A percentile compares a stretch with the other conserved stretches of the same genome.
These are phyloP conservation scores for Aureobasidium sp. DNA, from an alignment of 2,329 filamentous ascomycete species.

Conservation along the genomic window DNA sequence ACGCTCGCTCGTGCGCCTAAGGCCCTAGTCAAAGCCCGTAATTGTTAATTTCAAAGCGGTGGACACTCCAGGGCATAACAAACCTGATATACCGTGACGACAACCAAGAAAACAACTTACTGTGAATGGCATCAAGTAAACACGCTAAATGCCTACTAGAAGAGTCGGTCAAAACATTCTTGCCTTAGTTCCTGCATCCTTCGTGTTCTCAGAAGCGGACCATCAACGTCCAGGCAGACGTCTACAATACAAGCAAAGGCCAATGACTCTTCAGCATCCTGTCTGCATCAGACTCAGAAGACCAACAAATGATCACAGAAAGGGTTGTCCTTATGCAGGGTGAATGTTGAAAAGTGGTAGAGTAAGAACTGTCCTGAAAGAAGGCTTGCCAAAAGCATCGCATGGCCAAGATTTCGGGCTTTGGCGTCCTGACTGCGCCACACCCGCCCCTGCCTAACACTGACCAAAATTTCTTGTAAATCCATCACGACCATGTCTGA, in stretches of 20 bases:
- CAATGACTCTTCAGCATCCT: background rate
- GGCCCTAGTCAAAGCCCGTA: constrained; percentile 5
- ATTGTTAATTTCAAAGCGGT: constrained; percentile 11
- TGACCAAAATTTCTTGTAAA: background rate
- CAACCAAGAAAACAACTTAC: background rate
- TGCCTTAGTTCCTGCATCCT: background rate
- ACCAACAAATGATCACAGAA: background rate
- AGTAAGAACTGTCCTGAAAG: background rate
- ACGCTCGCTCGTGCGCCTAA: constrained; percentile 3
- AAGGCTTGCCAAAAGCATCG: background rate
- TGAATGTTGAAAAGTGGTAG: background rate
- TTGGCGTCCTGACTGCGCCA: background rate
- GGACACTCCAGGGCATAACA: constrained; percentile 4
- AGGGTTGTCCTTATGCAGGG: background rate
- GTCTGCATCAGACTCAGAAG: background rate
- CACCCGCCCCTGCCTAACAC: background rate
- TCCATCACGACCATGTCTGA: background rate
- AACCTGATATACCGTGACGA: background rate
- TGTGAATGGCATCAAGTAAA: background rate
- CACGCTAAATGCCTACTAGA: background rate
- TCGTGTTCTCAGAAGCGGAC: background rate
- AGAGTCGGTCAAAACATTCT: background rate
- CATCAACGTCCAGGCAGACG: background rate
- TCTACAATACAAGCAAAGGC: background rate
- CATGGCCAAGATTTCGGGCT: background rate